Base-by-base conservation (phyloP, 2,329 filamentous ascomycete species). In the Achaetomium macrosporum region DNA sequence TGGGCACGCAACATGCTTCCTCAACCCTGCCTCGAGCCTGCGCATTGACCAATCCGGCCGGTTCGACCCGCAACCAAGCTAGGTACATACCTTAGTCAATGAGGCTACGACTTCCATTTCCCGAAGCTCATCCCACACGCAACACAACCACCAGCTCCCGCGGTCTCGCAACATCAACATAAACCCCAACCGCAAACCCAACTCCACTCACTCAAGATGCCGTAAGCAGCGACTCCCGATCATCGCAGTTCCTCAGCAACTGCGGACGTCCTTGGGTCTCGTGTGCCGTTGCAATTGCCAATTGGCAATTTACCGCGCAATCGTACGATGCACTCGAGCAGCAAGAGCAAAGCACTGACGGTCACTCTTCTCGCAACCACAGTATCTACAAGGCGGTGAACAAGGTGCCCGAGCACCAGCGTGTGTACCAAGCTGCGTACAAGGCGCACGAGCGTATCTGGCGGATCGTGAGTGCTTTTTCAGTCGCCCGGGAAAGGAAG, bases 371-470 rank as follows among this genome's bases (percentile, higher is more conserved):
- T 41, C 35, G 3, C 10, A 20, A 39, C 31, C 36, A 43, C 40
- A 81, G 79, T 67, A 66, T 84, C 68, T 61, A 90, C 75, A 76
- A 88, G 79, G 83, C 84, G 71, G 78, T 81, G 69, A 92, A 92
- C 81, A 81, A 79, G 66, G 87, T 91, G 65, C 85, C 86, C 53
- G 65, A 86, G 68, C 79, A 86, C 75, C 88, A 92, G 79, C 78
- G 81, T 66, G 73, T 81, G 63, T 90, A 88, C 77, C 87, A 90
- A 76, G 75, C 78, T 61, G 84, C 88, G 63, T 87, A 87, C 71
- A 82, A 80, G 65, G 72, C 75, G 59, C 81, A 84, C 70, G 75
- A 83, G 62, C 83, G 88, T 65, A 72, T 88, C 69, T 91, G 88
- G 87, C 76, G 81, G 72, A 90, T 90, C 73, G 87, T 91, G 79